Conservation (phyloP, 73 alveolate species). For the Paramecium sonneborni region DNA sequence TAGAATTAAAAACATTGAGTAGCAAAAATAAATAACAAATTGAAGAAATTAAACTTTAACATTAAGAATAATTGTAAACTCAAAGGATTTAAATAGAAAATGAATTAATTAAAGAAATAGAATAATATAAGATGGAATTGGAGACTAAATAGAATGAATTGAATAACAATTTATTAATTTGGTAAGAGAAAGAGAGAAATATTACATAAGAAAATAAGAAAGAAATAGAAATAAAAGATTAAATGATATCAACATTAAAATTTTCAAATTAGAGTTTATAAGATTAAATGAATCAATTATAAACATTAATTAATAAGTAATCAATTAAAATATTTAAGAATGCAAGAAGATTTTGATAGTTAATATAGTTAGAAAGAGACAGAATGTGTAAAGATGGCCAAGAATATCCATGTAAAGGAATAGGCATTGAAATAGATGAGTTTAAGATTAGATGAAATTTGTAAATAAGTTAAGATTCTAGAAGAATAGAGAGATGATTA, state of each 20-base stretch:
- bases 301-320: conserved; percentile 16
- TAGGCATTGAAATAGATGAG: neutral
- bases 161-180: neutral
- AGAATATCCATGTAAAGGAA: neutral
- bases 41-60: neutral
- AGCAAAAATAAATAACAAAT: conserved; percentile 1
- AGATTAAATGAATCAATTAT: conserved; percentile 29
- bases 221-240: conserved; percentile 44
- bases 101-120: conserved; percentile 32
- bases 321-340: neutral
- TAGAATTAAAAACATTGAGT: neutral
- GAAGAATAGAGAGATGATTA: neutral
- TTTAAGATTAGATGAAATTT: conserved; percentile 23
- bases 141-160: conserved; percentile 23
- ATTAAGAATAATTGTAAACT: neutral
- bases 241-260: neutral
- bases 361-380: neutral
- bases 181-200: conserved; percentile 1
- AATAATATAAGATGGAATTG: neutral
- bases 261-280: neutral
- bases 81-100: neutral
- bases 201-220: neutral
- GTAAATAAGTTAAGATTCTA: neutral
- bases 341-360: neutral
- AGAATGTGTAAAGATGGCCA: neutral